phyloP scores from a whole-genome alignment of 192 early-diverging fungal species.

The Coemansia sp. region DNA sequence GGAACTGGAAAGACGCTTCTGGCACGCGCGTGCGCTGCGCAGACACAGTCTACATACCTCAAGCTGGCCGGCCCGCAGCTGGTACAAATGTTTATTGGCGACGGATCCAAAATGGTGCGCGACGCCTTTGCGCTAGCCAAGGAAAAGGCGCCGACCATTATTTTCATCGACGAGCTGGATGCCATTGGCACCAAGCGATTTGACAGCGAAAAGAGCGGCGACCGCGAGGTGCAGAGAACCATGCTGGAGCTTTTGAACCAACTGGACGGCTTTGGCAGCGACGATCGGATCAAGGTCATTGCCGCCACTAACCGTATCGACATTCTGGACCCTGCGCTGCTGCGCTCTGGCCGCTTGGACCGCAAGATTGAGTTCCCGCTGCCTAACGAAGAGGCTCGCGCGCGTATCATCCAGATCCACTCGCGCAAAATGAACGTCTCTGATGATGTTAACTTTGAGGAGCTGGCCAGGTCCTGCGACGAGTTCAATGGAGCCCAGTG shows the following conservation, averaged over 20 bases:
- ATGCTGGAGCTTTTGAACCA: constrained; percentile 99
- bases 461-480: constrained; percentile 91
- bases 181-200: constrained; percentile 99
- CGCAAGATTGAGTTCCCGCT: constrained; percentile 92
- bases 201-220: constrained; percentile 94
- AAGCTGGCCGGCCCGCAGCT: constrained; percentile 96
- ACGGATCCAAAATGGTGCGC: constrained; percentile 94
- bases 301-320: constrained; percentile 97
- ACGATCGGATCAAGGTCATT: constrained; percentile 98
- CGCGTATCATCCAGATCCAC: constrained; percentile 95
- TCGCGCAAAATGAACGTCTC: constrained; percentile 98
- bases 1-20: constrained; percentile 89
- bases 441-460: constrained; percentile 92
- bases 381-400: constrained; percentile 90
- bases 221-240: constrained; percentile 97
- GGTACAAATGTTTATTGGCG: constrained; percentile 98
- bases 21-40: constrained; percentile 96
- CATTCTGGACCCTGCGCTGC: constrained; percentile 84
- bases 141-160: constrained; percentile 97
- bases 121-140: constrained; percentile 97
- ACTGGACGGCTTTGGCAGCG: constrained; percentile 93
- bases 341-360: constrained; percentile 86
- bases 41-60: constrained; percentile 91
- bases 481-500: constrained; percentile 99
- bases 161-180: constrained; percentile 99